Evolutionary conservation across 2,329 filamentous ascomycete species (phyloP).

Genomic region (Botrytis medusae): DNA sequence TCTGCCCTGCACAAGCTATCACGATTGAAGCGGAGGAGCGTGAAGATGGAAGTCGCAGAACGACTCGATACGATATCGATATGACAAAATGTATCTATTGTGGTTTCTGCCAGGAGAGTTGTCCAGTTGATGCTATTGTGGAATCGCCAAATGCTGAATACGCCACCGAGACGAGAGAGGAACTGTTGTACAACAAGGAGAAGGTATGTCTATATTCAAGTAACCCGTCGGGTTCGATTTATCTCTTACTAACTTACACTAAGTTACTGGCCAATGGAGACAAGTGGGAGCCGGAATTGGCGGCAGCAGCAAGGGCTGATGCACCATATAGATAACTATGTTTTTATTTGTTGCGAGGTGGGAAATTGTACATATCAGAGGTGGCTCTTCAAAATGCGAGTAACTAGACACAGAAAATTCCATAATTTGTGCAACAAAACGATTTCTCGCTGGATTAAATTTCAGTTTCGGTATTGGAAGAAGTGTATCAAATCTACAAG

Average conservation of each 20-base stretch:
- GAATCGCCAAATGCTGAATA: conserved; percentile 75
- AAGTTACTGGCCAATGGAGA: conserved; percentile 84
- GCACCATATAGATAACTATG: conserved; percentile 77
- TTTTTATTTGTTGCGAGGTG: conserved; percentile 15
- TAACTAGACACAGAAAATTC: not conserved
- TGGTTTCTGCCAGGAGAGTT: conserved; percentile 98
- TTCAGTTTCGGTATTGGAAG: not conserved
- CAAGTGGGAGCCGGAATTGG: conserved; percentile 97
- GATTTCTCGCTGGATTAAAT: not conserved
- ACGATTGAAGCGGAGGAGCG: conserved; percentile 99
- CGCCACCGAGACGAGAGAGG: conserved; percentile 79
- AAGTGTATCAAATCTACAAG: not conserved
- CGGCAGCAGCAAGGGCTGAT: conserved; percentile 88
- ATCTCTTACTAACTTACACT: conserved; percentile 16
- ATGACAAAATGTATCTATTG: conserved; percentile 99
- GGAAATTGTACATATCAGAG: conserved; percentile 21
- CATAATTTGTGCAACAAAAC: not conserved
- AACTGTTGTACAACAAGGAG: conserved; percentile 97
- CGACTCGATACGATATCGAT: conserved; percentile 97
- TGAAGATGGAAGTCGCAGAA: conserved; percentile 90
- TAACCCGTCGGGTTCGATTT: too few relatives aligned
- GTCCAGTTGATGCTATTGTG: conserved; percentile 93
- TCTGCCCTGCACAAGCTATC: conserved; percentile 97
- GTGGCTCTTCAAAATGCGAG: conserved; percentile 13
- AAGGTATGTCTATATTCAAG: conserved; percentile 48